Conservation (phyloP, 495 filamentous ascomycete genomes). For the Penicillium ochrochloron region DNA sequence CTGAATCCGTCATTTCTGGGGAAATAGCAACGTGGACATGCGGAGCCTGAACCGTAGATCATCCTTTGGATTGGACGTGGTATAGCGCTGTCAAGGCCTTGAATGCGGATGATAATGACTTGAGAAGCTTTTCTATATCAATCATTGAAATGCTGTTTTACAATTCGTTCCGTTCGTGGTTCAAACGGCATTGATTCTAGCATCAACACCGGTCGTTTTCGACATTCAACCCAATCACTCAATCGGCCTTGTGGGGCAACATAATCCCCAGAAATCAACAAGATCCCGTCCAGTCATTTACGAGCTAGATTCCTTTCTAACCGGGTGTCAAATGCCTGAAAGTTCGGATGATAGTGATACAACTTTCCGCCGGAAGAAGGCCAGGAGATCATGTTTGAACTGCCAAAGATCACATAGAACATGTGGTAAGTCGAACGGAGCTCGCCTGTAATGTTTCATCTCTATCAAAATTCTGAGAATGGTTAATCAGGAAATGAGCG, state of each 20-base stretch:
- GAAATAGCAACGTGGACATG: slow-evolving; percentile 6
- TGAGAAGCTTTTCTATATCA: no score
- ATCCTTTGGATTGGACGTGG: neutral
- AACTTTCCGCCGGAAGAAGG: neutral
- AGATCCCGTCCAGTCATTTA: no score
- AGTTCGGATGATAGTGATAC: neutral
- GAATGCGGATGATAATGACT: no score
- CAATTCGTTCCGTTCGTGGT: no score
- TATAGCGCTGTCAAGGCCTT: no score
- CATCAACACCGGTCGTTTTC: no score
- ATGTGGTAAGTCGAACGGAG: neutral
- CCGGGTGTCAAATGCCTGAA: neutral
- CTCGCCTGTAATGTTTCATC: neutral
- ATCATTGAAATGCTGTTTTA: no score
- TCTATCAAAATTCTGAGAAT: neutral
- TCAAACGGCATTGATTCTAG: no score
- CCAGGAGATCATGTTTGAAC: slow-evolving; percentile 1
- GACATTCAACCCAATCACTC: no score
- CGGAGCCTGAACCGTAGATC: slow-evolving; percentile 12
- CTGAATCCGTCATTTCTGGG: neutral
- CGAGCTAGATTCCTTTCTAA: no score
- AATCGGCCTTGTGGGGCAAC: no score
- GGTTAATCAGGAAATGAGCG: slow-evolving; percentile 17
- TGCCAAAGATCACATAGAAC: neutral
- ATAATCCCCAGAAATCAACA: no score